These are phyloP conservation scores for Capsicum rhomboideum DNA, from an alignment of 257 asterid genomes.

Conservation along the genomic window DNA sequence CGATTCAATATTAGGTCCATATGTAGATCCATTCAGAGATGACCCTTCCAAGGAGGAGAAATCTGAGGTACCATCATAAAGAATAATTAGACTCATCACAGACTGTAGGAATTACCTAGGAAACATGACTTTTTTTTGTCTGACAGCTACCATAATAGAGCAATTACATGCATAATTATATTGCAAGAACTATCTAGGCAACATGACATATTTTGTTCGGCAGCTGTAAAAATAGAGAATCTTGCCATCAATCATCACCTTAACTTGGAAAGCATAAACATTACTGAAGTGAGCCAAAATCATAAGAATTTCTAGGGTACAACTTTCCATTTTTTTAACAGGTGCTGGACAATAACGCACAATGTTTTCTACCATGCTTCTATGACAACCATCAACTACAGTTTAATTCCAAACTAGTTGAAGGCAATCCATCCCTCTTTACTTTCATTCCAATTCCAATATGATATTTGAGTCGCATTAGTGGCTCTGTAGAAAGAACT, in stretches of 20 bases:
- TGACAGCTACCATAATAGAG: not conserved
- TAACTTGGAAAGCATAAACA: not conserved
- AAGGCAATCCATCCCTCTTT: not conserved
- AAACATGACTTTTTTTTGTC: not conserved
- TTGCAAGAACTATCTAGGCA: not conserved
- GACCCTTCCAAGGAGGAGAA: constrained; percentile 61
- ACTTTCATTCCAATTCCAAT: not conserved
- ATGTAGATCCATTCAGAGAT: constrained; percentile 20
- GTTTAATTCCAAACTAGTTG: not conserved
- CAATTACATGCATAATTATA: not conserved
- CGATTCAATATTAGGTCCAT: constrained; percentile 24
- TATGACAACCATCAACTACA: not conserved
- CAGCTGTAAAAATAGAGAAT: not conserved
- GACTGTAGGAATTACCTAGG: not conserved
- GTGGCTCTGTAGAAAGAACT: not conserved
- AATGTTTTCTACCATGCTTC: not conserved
- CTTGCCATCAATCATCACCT: not conserved
- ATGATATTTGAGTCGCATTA: no score
- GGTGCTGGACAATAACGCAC: not conserved
- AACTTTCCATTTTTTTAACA: not conserved
- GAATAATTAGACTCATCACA: not conserved
- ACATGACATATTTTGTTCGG: not conserved
- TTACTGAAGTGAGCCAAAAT: not conserved
- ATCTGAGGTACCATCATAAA: constrained; percentile 25
- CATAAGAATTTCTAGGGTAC: not conserved